These are phyloP conservation scores for Podaxis pistillaris DNA, from an alignment of 768 basidiomycete genomes.

Conservation along the genomic window DNA sequence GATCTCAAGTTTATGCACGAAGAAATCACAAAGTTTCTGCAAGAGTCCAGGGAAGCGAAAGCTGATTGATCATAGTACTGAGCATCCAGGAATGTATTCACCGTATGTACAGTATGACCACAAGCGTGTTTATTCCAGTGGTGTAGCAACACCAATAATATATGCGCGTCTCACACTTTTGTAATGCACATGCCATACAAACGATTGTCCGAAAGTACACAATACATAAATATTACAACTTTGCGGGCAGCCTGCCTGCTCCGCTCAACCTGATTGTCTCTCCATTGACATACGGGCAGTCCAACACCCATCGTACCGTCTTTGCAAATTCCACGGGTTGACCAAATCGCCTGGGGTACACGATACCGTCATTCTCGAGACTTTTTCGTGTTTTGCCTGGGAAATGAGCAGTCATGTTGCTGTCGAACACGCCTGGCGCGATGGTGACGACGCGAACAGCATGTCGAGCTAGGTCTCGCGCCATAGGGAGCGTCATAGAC, in stretches of 20 bases:
- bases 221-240: constrained; percentile 24
- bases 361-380: constrained; percentile 37
- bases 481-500: constrained; percentile 60
- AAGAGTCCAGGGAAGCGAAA: constrained; percentile 20
- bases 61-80: not conserved
- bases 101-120: too few relatives aligned
- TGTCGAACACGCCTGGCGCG: constrained; percentile 54
- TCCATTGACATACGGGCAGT: constrained; percentile 55
- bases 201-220: not conserved
- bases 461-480: constrained; percentile 53
- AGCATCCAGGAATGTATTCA: too few relatives aligned
- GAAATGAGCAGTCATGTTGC: constrained; percentile 39
- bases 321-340: constrained; percentile 47
- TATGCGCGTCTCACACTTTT: not conserved
- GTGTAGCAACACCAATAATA: not conserved
- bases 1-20: constrained; percentile 42
- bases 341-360: constrained; percentile 48
- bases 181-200: not conserved
- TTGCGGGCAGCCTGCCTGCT: constrained; percentile 38
- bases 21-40: constrained; percentile 45
- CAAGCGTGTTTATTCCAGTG: too few relatives aligned
- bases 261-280: constrained; percentile 49
- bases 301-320: constrained; percentile 48
- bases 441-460: constrained; percentile 54
- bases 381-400: constrained; percentile 34